Evolutionary conservation across 805 yeast genomes (phyloP), one percentile per base, ranked within the genome.

Genomic region (Ogataea pignaliae): DNA sequence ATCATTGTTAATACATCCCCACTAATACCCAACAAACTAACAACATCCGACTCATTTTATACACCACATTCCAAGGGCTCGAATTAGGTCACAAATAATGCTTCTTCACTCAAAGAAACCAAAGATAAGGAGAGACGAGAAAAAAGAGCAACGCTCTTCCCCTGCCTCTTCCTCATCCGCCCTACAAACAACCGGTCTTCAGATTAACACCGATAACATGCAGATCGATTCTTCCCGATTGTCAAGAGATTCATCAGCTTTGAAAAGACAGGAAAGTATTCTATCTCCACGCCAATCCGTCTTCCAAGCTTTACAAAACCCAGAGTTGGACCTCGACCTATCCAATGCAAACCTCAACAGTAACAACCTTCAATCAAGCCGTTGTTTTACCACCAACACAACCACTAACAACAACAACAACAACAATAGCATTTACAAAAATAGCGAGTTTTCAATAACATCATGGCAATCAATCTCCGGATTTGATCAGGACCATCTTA

Each of bases 391-490:
- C 26, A n/a, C n/a, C n/a, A 7, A 26, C 33, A 41, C 17, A 6
- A 10, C 21, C 17, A 34, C 21, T 33, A 16, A 21, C 13, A 8
- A 5, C n/a, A 35, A 3, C 34, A 21, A 17, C 14, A 38, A 39
- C 35, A 37, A 36, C 31, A 36, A 42, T 29, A 42, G 41, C 26
- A 41, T 39, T 33, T 40, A 46, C 35, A 45, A 37, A 17, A 51
- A 55, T 35, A 50, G 48, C n/a, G 66, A 63, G 31, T 64, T 64
- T 45, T 61, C 67, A 2, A 48, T 58, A 13, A 61, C 66, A 14
- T 64, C 69, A 17, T 65, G 69, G 69, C 68, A 63, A 43, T 56
- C 65, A 14, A 52, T 64, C 10, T 55, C 61, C 3, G n/a, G 29
- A n/a, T 41, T 36, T 9, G 28, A 36, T 17, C 34, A 39, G n/a